Percentiles rank a stretch among this genome's conserved stretches.
Evolutionary conservation across 805 yeast species (phyloP).

Genomic region (Allodekkera sacchari): DNA sequence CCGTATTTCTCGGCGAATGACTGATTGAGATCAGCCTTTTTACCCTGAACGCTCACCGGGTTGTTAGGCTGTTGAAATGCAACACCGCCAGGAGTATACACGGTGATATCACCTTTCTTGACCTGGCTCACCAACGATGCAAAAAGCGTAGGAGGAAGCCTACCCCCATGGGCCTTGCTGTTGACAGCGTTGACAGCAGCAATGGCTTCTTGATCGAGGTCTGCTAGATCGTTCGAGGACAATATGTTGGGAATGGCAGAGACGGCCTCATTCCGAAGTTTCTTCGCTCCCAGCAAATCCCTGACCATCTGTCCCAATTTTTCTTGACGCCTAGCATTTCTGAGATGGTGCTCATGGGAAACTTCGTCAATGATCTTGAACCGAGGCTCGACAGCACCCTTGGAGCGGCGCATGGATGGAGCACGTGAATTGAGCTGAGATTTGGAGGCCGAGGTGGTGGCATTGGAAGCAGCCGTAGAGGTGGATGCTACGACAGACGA

Average conservation of each 20-base stretch:
- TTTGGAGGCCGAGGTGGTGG: not conserved
- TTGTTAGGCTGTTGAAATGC: conserved; percentile 15
- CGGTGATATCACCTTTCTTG: conserved; percentile 24
- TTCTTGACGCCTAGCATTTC: conserved; percentile 71
- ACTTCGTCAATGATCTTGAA: conserved; percentile 36
- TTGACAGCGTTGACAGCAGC: conserved; percentile 18
- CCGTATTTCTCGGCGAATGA: conserved; percentile 88
- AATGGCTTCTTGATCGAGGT: conserved; percentile 20
- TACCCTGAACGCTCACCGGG: conserved; percentile 12
- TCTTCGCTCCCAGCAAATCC: conserved; percentile 67
- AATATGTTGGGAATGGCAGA: conserved; percentile 66
- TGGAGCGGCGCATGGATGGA: not conserved
- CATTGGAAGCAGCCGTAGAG: conserved; percentile 1
- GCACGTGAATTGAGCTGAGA: too few relatives aligned
- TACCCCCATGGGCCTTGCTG: conserved; percentile 9
- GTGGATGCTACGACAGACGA: too few relatives aligned
- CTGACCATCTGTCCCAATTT: conserved; percentile 67
- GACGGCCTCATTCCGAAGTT: conserved; percentile 60
- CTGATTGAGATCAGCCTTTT: too few relatives aligned
- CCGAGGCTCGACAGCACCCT: conserved; percentile 3
- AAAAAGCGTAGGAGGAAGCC: conserved; percentile 60
- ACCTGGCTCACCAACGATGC: conserved; percentile 61
- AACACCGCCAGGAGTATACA: conserved; percentile 15
- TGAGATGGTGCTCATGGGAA: conserved; percentile 69
- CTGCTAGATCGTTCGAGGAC: conserved; percentile 23